Percentiles rank a stretch among this genome's conserved stretches.
Conservation (phyloP, 2,329 filamentous ascomycete species). For the Graphiopsis chlorocephala region DNA sequence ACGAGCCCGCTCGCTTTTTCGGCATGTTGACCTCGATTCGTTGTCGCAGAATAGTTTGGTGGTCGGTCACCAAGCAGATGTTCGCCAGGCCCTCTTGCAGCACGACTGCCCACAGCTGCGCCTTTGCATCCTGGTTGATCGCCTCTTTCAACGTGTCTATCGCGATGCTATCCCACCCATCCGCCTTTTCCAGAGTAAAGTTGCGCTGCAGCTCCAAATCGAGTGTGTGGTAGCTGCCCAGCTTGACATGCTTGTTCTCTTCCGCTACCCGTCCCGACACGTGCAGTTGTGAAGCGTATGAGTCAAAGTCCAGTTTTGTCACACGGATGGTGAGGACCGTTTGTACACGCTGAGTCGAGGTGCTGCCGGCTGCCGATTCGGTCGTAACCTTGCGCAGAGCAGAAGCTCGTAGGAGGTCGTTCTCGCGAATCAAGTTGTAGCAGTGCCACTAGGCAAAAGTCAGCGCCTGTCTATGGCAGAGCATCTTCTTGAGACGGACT, state of each 20-base stretch:
- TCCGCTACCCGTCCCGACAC: slow-evolving; percentile 64
- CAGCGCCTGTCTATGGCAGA: slow-evolving; percentile 5
- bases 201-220: slow-evolving; percentile 85
- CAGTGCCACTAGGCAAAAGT: slow-evolving; percentile 61
- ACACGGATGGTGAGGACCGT: slow-evolving; percentile 64
- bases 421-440: slow-evolving; percentile 68
- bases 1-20: slow-evolving; percentile 61
- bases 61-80: slow-evolving; percentile 77
- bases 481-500: slow-evolving; percentile 14
- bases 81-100: slow-evolving; percentile 88
- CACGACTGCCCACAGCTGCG: slow-evolving; percentile 83
- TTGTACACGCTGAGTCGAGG: slow-evolving; percentile 62
- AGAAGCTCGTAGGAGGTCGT: slow-evolving; percentile 63
- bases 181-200: slow-evolving; percentile 81
- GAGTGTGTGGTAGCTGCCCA: slow-evolving; percentile 67
- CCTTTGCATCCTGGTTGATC: slow-evolving; percentile 72
- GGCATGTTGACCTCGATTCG: slow-evolving; percentile 65
- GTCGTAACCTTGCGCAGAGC: slow-evolving; percentile 65
- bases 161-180: slow-evolving; percentile 88
- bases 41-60: slow-evolving; percentile 73
- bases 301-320: slow-evolving; percentile 66
- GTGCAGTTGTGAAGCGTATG: slow-evolving; percentile 65
- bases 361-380: slow-evolving; percentile 60
- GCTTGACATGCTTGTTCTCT: slow-evolving; percentile 65
- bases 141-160: slow-evolving; percentile 75